Evolutionary conservation across 2,329 filamentous ascomycete genomes (phyloP), one percentile per base, ranked within the genome.

Genomic region (Rachicladosporium sp.): DNA sequence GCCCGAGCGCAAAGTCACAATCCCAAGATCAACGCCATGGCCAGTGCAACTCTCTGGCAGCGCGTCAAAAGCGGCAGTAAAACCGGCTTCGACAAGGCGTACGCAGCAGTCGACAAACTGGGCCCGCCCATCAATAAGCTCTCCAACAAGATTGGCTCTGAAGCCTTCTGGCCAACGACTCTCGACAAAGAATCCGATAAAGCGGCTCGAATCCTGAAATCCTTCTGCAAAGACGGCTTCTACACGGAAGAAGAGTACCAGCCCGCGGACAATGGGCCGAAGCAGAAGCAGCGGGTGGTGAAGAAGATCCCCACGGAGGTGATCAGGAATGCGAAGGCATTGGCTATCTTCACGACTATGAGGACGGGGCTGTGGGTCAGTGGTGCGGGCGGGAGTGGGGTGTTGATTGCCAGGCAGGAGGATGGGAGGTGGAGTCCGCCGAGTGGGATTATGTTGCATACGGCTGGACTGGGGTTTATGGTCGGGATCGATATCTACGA

Each of bases 291-390:
- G 49, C 69, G 64, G 50, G 71, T 80, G 35, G 56, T 84, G 37
- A 85, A 89, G 63, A 91, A 87, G 65, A 95, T 96, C 21, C 89
- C 89, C 0, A 68, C 79, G 42, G 74, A 66, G 54, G 85, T 95
- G 42, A 85, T 96, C 50, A 77, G 83, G 55, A 84, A 91, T 63
- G 87, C 88, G 21, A 86, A 89, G 50, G 89, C 86, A 9, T 73
- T 96, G 42, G 88, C 86, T 40, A 84, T 96, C 50, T 95, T 95
- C 65, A 94, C 88, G 1, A 93, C 86, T 23, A 93, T 95, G 86
- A 80, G 89, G 43, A 89, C 85, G 10, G 89, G 89, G 10, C 67
- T 95, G 27, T 94, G 88, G 83, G 72, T 93, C 50, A 89, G 84
- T 34, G 89, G 89, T 34, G 88, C 87, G n/a, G 88, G 88, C 21